Percentiles rank a stretch among this genome's conserved stretches.
Conservation (phyloP, 2,329 filamentous ascomycete genomes). For the Rugonectria rugulosa region DNA sequence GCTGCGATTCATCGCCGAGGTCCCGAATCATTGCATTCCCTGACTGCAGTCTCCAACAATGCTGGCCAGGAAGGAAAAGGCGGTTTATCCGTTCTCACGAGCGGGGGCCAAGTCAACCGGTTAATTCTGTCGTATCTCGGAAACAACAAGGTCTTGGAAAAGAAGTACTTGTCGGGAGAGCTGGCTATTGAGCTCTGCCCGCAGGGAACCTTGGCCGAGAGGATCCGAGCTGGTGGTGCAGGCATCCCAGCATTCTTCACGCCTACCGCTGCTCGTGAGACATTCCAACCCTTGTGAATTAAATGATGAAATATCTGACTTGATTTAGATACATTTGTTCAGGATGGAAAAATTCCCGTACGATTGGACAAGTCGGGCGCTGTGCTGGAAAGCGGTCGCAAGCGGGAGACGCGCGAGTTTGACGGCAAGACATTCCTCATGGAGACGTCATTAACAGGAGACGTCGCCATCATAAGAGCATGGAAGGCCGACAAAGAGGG, state of each 20-base stretch:
- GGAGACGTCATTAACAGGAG: slow-evolving; percentile 78
- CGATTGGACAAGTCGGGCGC: slow-evolving; percentile 65
- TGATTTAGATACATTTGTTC: slow-evolving; percentile 65
- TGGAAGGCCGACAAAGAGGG: slow-evolving; percentile 79
- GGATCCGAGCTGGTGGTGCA: slow-evolving; percentile 75
- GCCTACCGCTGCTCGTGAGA: slow-evolving; percentile 72
- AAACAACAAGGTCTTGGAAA: slow-evolving; percentile 78
- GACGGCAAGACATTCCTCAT: slow-evolving; percentile 76
- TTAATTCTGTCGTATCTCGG: slow-evolving; percentile 80
- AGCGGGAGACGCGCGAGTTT: slow-evolving; percentile 77
- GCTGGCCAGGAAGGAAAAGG: slow-evolving; percentile 74
- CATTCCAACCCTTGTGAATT: fast-evolving
- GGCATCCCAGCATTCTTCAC: slow-evolving; percentile 86
- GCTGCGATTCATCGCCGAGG: slow-evolving; percentile 69
- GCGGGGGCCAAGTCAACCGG: slow-evolving; percentile 73
- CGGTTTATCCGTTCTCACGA: slow-evolving; percentile 73
- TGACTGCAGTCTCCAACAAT: slow-evolving; percentile 84
- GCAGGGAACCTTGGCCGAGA: slow-evolving; percentile 77
- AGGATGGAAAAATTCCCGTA: slow-evolving; percentile 73
- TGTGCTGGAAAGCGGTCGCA: slow-evolving; percentile 68
- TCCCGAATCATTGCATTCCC: slow-evolving; percentile 66
- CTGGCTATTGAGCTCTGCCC: slow-evolving; percentile 79
- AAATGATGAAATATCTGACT: slow-evolving; percentile 21
- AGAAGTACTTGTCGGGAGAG: slow-evolving; percentile 76
- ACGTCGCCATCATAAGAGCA: slow-evolving; percentile 79